phyloP scores from a whole-genome alignment of 1,284 basidiomycete genomes.

The Fomitopsis schrenkii region DNA sequence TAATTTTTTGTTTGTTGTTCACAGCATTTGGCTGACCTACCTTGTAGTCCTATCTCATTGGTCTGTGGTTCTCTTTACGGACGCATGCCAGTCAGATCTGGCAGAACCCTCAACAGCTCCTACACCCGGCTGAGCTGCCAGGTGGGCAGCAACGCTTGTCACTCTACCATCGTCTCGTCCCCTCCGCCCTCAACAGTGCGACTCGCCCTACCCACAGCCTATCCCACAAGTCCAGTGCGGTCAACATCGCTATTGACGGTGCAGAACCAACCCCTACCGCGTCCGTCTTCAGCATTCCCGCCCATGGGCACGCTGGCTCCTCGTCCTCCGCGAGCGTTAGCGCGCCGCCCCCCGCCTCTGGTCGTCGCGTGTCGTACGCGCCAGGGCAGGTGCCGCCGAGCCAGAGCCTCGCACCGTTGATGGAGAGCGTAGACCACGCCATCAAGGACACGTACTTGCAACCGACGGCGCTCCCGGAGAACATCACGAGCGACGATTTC shows the following conservation, averaged over 20 bases:
- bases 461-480: constrained; percentile 57
- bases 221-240: constrained; percentile 43
- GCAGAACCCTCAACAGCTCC: constrained; percentile 92
- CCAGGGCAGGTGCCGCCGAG: constrained; percentile 31
- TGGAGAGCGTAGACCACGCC: constrained; percentile 75
- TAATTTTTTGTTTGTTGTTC: not conserved
- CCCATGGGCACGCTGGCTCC: constrained; percentile 6
- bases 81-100: constrained; percentile 99
- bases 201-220: constrained; percentile 16
- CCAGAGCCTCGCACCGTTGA: constrained; percentile 55
- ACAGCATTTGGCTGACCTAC: constrained; percentile 3
- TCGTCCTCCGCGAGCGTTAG: constrained; percentile 13
- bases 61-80: constrained; percentile 97
- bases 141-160: constrained; percentile 58
- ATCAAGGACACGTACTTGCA: constrained; percentile 60
- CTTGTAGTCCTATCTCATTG: constrained; percentile 88
- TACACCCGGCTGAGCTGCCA: constrained; percentile 65
- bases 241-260: constrained; percentile 28
- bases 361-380: constrained; percentile 51
- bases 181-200: constrained; percentile 23
- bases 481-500: constrained; percentile 82
- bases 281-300: not conserved
- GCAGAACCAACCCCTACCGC: constrained; percentile 33
- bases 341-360: constrained; percentile 18
- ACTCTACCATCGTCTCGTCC: constrained; percentile 66